A percentile compares a stretch with the other conserved stretches of the same genome.
phyloP scores from a whole-genome alignment of 2,329 filamentous ascomycete genomes.

The Teratosphaeria destructans region DNA sequence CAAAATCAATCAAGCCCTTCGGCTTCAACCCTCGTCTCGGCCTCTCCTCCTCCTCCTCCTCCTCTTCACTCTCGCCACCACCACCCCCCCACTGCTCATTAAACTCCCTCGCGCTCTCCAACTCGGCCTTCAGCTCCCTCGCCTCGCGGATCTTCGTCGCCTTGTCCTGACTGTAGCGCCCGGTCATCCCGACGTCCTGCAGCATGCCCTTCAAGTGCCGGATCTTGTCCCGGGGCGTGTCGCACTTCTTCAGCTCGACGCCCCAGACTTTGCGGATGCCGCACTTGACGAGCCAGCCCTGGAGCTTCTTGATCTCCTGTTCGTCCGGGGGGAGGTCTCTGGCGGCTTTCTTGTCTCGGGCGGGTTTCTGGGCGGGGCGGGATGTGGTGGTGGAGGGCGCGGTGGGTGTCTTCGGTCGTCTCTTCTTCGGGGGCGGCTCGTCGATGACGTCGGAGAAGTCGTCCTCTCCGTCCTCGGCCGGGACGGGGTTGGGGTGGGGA shows the following conservation, averaged over 20 bases:
- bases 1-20: slow-evolving; percentile 27
- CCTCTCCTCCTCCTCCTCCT: slow-evolving; percentile 4
- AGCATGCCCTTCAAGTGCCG: slow-evolving; percentile 70
- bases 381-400: slow-evolving; percentile 22
- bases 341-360: slow-evolving; percentile 23
- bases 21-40: slow-evolving; percentile 15
- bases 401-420: slow-evolving; percentile 32
- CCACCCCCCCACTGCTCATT: slow-evolving; percentile 62
- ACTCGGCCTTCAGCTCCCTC: slow-evolving; percentile 71
- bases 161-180: slow-evolving; percentile 74
- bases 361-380: slow-evolving; percentile 30
- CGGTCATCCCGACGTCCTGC: slow-evolving; percentile 73
- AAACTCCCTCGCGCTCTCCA: slow-evolving; percentile 76
- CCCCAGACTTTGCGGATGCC: slow-evolving; percentile 88
- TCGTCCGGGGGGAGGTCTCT: slow-evolving; percentile 50
- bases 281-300: slow-evolving; percentile 79
- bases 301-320: slow-evolving; percentile 76
- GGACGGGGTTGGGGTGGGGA: slow-evolving; percentile 5
- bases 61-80: slow-evolving; percentile 3
- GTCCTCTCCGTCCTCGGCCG: slow-evolving; percentile 33
- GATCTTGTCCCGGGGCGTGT: slow-evolving; percentile 69
- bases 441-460: slow-evolving; percentile 71
- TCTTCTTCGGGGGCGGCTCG: slow-evolving; percentile 55
- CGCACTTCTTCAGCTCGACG: slow-evolving; percentile 67
- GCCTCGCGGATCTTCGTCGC: slow-evolving; percentile 79